Evolutionary conservation across 495 filamentous ascomycete genomes (phyloP).

Genomic region (Thermothielavioides terrestris): DNA sequence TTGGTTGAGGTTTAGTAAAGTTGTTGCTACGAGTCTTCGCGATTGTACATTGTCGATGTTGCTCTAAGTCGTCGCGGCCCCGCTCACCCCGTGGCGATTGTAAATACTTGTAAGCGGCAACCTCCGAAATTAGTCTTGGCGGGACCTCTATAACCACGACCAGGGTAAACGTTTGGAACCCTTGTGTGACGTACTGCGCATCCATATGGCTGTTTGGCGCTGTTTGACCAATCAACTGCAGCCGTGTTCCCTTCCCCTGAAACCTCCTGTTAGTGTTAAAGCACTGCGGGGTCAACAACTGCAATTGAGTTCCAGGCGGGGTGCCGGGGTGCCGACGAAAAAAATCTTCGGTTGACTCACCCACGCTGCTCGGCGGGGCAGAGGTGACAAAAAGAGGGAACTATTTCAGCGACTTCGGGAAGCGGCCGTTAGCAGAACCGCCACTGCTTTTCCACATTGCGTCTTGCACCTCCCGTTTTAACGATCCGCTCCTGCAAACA

Average conservation of each 20-base stretch:
- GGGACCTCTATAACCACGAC: too few species aligned
- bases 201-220: conserved; percentile 5
- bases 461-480: conserved; percentile 4
- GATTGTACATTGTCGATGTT: too few species aligned
- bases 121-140: too few species aligned
- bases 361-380: conserved; percentile 12
- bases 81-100: too few species aligned
- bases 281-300: conserved; percentile 25
- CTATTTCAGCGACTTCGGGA: conserved; percentile 32
- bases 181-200: conserved; percentile 16
- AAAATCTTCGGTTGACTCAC: conserved; percentile 31
- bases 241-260: conserved; percentile 8
- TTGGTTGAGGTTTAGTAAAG: too few species aligned
- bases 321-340: conserved; percentile 18
- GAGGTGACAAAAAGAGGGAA: conserved; percentile 4
- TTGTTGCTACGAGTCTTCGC: too few species aligned
- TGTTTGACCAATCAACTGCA: conserved; percentile 15
- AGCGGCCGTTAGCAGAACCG: conserved; percentile 3
- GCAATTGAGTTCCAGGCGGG: too few species aligned
- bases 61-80: too few species aligned
- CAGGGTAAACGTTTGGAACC: too few species aligned
- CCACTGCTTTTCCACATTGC: conserved; percentile 4
- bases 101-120: too few species aligned
- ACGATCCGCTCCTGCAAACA: not conserved
- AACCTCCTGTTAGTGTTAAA: conserved; percentile 19